Evolutionary conservation across 306 rosid genomes (phyloP), one percentile per base, ranked within the genome.

Genomic region (Oemleria cerasiformis): DNA sequence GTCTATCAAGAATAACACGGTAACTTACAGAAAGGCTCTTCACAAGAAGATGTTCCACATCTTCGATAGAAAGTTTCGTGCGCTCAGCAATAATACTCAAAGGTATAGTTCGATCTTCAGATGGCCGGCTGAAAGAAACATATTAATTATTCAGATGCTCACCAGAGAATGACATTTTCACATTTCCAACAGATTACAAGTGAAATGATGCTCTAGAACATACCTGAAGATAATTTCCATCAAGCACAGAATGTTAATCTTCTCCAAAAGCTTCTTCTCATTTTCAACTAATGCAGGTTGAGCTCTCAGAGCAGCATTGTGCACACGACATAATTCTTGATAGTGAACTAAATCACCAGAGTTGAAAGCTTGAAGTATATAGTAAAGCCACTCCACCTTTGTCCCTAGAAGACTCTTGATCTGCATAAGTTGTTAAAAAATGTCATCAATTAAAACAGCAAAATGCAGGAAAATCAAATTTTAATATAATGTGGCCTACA

Each of bases 341-440:
- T 95, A 95, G 67, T 96, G 79, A 56, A 76, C 88, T 80, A 95
- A 83, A 84, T 95, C 96, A 55, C 99, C 99, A 70, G 92, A 77
- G 83, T 95, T 95, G 79, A 95, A 95, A 23, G 96, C 97, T 88
- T 95, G 89, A 77, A 95, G 86, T 74, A 95, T 95, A 70, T 89
- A 92, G 90, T 92, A 95, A 60, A 95, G 99, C 99, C 99, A 95
- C 85, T 95, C 97, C 70, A 95, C 99, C 88, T 95, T 92, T 77
- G 97, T 88, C 78, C 92, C 96, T 1, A 84, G 75, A 77, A 95
- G 96, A 76, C 90, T 86, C 84, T 88, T 91, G 43, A 95, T 88
- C 99, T 95, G 88, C 68, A 63, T 0, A 68, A 67, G 63, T 51
- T 70, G 64, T 45, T 41, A 72, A 64, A 65, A 70, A 23, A 70